phyloP scores from a whole-genome alignment of 1,284 basidiomycete genomes.

The Papiliotrema fonsecae region DNA sequence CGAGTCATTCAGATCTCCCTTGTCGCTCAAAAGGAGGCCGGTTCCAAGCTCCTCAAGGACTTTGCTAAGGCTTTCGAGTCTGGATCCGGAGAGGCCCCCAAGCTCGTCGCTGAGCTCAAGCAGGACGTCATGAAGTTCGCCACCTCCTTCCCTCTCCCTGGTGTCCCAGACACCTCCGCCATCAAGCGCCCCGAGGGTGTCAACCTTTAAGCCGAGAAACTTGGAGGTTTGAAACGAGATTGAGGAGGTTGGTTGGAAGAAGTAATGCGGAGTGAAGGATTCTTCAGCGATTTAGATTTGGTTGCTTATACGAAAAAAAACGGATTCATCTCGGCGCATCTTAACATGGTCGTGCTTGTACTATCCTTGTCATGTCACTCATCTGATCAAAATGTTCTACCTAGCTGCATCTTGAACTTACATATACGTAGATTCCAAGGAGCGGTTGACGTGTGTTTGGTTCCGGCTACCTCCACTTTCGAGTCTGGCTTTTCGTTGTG shows the following conservation, averaged over 20 bases:
- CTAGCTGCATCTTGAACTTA: too few species aligned
- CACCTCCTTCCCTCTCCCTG: slow-evolving; percentile 84
- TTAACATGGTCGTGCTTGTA: slow-evolving; percentile 10
- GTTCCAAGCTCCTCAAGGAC: slow-evolving; percentile 92
- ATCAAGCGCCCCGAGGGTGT: slow-evolving; percentile 45
- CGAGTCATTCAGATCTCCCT: slow-evolving; percentile 84
- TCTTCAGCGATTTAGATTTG: too few species aligned
- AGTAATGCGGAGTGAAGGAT: neutral
- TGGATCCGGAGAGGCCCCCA: slow-evolving; percentile 64
- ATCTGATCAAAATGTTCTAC: neutral
- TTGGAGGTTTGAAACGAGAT: neutral
- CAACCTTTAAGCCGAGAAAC: slow-evolving; percentile 35
- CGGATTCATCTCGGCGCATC: slow-evolving; percentile 6
- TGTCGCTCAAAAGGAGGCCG: slow-evolving; percentile 86
- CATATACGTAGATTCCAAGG: too few species aligned
- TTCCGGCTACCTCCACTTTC: slow-evolving; percentile 6
- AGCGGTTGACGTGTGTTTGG: slow-evolving; percentile 1
- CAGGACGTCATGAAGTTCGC: slow-evolving; percentile 69
- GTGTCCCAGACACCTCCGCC: slow-evolving; percentile 61
- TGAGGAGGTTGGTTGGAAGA: neutral
- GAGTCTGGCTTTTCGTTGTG: neutral
- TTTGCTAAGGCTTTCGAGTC: slow-evolving; percentile 79
- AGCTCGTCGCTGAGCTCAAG: slow-evolving; percentile 47
- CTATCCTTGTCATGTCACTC: slow-evolving; percentile 7
- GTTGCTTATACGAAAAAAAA: neutral